phyloP scores from a whole-genome alignment of 805 yeast genomes.

The Cyberlindnera mrakii region DNA sequence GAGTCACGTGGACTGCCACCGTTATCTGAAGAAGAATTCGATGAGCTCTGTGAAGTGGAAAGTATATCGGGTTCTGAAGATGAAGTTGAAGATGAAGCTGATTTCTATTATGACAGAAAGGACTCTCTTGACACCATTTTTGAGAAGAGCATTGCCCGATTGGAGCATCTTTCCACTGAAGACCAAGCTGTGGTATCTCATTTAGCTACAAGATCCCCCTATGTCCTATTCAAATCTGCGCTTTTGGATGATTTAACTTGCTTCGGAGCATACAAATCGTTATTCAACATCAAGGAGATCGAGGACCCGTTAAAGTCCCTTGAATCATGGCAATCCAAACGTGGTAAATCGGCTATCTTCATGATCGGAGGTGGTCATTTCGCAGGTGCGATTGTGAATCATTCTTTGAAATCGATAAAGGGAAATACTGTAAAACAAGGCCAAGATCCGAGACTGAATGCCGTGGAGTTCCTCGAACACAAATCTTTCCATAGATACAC shows the following conservation, averaged over 20 bases:
- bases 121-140: slow-evolving; percentile 17
- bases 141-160: slow-evolving; percentile 16
- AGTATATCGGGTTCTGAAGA: slow-evolving; percentile 55
- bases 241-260: slow-evolving; percentile 36
- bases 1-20: slow-evolving; percentile 37
- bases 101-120: slow-evolving; percentile 20
- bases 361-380: slow-evolving; percentile 99
- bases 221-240: slow-evolving; percentile 48
- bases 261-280: slow-evolving; percentile 62
- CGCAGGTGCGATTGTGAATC: slow-evolving; percentile 90
- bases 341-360: slow-evolving; percentile 62
- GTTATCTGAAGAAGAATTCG: slow-evolving; percentile 54
- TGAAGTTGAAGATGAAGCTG: slow-evolving; percentile 25
- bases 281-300: slow-evolving; percentile 41
- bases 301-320: slow-evolving; percentile 46
- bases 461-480: slow-evolving; percentile 61
- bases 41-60: slow-evolving; percentile 43
- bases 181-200: slow-evolving; percentile 37
- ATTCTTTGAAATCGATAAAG: slow-evolving; percentile 47
- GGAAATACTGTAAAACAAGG: slow-evolving; percentile 48
- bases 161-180: slow-evolving; percentile 17
- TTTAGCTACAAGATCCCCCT: slow-evolving; percentile 68
- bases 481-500: slow-evolving; percentile 94
- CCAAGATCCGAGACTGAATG: slow-evolving; percentile 49
- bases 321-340: slow-evolving; percentile 28